Percentiles rank a stretch among this genome's conserved stretches.
Conservation (phyloP, 1,139 yeast species). For the Blastobotrys aristatus region DNA sequence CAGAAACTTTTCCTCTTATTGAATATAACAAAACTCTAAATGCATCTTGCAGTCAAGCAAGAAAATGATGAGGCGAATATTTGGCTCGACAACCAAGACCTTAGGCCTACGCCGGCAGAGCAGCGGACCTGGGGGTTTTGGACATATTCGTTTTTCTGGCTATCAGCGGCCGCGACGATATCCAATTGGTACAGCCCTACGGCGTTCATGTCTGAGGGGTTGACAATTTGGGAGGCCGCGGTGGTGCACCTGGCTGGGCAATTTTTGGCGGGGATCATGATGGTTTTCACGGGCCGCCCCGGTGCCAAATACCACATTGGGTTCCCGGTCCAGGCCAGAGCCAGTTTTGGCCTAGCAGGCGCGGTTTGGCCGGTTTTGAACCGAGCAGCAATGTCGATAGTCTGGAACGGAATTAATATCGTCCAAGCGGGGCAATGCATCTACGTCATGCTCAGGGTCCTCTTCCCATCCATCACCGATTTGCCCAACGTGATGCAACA, state of each 20-base stretch:
- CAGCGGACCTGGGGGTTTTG: constrained; percentile 24
- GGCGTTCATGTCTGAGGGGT: constrained; percentile 27
- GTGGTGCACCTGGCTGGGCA: constrained; percentile 45
- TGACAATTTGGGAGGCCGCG: constrained; percentile 28
- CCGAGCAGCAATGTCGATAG: constrained; percentile 73
- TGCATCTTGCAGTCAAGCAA: background rate
- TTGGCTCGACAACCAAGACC: constrained; percentile 17
- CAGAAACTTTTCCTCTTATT: background rate
- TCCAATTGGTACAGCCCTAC: constrained; percentile 33
- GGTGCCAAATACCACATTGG: constrained; percentile 74
- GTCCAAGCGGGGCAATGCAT: constrained; percentile 77
- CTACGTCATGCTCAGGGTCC: constrained; percentile 60
- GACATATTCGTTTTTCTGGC: constrained; percentile 24
- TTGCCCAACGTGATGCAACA: constrained; percentile 48
- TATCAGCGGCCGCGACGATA: constrained; percentile 24
- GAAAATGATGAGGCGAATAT: constrained; percentile 1
- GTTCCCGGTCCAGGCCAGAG: constrained; percentile 69
- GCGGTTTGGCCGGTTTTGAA: constrained; percentile 76
- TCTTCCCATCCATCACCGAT: constrained; percentile 57
- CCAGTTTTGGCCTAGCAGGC: constrained; percentile 74
- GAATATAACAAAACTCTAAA: no score
- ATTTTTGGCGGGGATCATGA: constrained; percentile 54
- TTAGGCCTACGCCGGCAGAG: constrained; percentile 19
- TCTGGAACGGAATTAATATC: constrained; percentile 79
- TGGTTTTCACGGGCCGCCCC: constrained; percentile 59